Percentiles rank a stretch among this genome's conserved stretches.
Evolutionary conservation across 345 rosid species (phyloP).

Genomic region (Arabidopsis arenosa): DNA sequence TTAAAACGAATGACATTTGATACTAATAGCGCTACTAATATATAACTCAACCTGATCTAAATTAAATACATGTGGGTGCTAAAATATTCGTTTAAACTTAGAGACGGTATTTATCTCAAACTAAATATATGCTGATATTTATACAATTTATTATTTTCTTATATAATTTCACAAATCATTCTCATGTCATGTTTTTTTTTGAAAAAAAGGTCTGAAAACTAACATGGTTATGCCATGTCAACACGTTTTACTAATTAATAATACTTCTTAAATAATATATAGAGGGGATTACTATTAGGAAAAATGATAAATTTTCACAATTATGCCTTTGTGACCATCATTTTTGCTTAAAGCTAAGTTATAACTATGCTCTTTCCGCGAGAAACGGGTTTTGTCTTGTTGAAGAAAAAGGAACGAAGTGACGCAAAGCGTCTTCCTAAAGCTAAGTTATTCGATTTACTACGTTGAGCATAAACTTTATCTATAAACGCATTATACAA

Average conservation of each 20-base stretch:
- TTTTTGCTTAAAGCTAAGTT: conserved; percentile 44
- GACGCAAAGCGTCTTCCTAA: conserved; percentile 48
- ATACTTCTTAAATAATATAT: not conserved
- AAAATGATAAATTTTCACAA: conserved; percentile 11
- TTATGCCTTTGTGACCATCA: conserved; percentile 39
- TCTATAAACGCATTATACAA: conserved; percentile 9
- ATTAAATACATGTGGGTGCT: not conserved
- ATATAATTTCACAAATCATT: not conserved
- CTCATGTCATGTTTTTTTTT: not conserved
- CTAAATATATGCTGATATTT: not conserved
- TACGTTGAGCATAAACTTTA: conserved; percentile 31
- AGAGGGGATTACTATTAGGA: conserved; percentile 13
- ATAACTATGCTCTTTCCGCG: conserved; percentile 48
- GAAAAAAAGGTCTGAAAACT: not conserved
- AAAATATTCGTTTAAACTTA: not conserved
- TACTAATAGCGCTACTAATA: not conserved
- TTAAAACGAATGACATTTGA: not conserved
- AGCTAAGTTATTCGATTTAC: conserved; percentile 41
- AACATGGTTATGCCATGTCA: not conserved
- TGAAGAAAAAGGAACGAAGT: conserved; percentile 41
- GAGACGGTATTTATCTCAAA: not conserved
- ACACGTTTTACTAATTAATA: not conserved
- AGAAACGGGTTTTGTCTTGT: conserved; percentile 46
- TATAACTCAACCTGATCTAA: not conserved
- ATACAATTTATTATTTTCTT: not conserved